Evolutionary conservation across 2,329 filamentous ascomycete genomes (phyloP).

Genomic region (Chrysoporthe puriensis): DNA sequence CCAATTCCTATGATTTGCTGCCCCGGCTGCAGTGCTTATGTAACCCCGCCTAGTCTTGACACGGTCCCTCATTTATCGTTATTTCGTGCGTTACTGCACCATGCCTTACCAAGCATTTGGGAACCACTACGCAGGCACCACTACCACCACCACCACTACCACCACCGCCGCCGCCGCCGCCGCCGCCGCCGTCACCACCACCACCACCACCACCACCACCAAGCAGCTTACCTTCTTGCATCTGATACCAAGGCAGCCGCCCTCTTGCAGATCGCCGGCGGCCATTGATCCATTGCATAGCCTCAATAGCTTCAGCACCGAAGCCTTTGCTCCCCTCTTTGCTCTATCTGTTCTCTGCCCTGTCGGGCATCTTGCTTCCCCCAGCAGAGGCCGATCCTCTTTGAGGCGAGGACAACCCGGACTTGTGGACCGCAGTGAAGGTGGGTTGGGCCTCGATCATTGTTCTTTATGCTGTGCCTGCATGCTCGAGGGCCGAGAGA

Average conservation of each 20-base stretch:
- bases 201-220: not conserved
- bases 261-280: not conserved
- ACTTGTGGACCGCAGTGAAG: not conserved
- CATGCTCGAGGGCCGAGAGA: not conserved
- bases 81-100: constrained; percentile 1
- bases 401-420: not conserved
- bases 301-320: not conserved
- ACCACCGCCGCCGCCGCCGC: not conserved
- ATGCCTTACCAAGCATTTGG: constrained; percentile 9
- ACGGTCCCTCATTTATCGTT: constrained; percentile 6
- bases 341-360: not conserved
- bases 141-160: not conserved
- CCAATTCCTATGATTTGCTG: not conserved
- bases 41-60: constrained; percentile 3
- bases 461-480: not conserved
- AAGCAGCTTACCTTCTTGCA: not conserved
- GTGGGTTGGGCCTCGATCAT: not conserved
- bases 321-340: constrained; percentile 3
- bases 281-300: no score
- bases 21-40: constrained; percentile 11
- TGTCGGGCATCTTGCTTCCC: not conserved
- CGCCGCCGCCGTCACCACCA: not conserved
- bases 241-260: not conserved
- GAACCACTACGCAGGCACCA: constrained; percentile 2
- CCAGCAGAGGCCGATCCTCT: constrained; percentile 7